phyloP scores from a whole-genome alignment of 2,329 filamentous ascomycete species.

The Fonsecaea monophora region DNA sequence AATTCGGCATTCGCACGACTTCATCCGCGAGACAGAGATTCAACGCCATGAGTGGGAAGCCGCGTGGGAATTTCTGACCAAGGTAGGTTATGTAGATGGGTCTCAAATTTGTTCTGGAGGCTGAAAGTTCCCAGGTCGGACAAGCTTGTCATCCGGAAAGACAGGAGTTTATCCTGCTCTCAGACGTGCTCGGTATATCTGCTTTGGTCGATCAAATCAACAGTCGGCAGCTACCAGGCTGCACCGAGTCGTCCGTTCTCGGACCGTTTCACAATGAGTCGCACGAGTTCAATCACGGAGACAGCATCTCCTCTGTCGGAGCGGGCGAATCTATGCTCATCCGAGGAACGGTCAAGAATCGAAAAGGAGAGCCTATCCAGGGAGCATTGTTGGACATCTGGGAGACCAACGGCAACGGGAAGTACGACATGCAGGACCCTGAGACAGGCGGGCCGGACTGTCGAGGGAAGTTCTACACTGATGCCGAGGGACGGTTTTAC shows the following conservation, averaged over 20 bases:
- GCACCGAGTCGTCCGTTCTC: background rate
- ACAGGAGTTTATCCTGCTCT: constrained; percentile 15
- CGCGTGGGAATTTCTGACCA: background rate
- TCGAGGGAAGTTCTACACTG: background rate
- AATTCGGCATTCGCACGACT: background rate
- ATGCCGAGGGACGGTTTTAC: background rate
- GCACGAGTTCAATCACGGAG: background rate
- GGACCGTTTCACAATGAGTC: constrained; percentile 6
- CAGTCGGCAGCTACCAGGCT: background rate
- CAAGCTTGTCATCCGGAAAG: background rate
- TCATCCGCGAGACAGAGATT: background rate
- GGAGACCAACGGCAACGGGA: background rate
- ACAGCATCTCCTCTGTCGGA: background rate
- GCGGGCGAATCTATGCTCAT: background rate
- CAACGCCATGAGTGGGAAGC: background rate
- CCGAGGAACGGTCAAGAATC: background rate
- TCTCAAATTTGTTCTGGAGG: background rate
- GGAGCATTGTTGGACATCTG: background rate
- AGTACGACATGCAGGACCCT: background rate
- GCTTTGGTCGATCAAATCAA: constrained; percentile 7
- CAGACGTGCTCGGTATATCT: constrained; percentile 9
- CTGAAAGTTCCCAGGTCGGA: constrained; percentile 3
- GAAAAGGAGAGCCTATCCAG: background rate
- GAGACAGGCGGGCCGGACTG: background rate
- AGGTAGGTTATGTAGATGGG: background rate